Percentiles rank a stretch among this genome's conserved stretches.
Conservation (phyloP, 2,329 filamentous ascomycete species). For the Fusarium multiceps region DNA sequence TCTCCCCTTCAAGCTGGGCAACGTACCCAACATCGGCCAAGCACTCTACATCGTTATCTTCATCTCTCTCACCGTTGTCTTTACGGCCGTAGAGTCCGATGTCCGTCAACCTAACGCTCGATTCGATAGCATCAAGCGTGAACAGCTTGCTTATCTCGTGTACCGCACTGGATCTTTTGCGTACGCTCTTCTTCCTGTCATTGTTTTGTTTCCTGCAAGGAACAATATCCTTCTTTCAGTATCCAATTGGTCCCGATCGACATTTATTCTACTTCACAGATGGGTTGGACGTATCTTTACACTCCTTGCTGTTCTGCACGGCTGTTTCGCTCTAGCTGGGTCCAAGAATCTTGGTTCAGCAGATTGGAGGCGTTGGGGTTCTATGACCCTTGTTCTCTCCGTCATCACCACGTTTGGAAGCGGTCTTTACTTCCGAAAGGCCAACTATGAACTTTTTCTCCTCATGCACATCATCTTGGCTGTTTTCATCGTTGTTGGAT, state of each 20-base stretch:
- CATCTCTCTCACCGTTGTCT: not conserved
- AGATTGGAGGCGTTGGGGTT: constrained; percentile 8
- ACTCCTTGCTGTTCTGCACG: constrained; percentile 4
- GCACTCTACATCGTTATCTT: constrained; percentile 3
- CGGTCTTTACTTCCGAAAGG: constrained; percentile 47
- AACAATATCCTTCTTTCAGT: constrained; percentile 11
- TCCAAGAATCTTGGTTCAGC: not conserved
- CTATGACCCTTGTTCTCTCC: not conserved
- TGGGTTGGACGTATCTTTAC: constrained; percentile 17
- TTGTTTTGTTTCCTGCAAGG: constrained; percentile 5
- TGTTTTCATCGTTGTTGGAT: constrained; percentile 55
- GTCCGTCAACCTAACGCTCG: constrained; percentile 1
- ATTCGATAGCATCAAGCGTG: not conserved
- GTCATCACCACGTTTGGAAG: constrained; percentile 6
- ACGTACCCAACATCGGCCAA: constrained; percentile 9
- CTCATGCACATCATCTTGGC: constrained; percentile 56
- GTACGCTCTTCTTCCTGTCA: constrained; percentile 1
- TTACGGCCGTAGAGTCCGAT: not conserved
- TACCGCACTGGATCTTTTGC: constrained; percentile 16
- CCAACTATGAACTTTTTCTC: constrained; percentile 60
- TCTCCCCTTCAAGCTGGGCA: constrained; percentile 10
- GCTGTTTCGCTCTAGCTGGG: not conserved
- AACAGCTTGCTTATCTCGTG: not conserved
- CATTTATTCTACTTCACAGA: constrained; percentile 10
- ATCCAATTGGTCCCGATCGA: constrained; percentile 8